Evolutionary conservation across 176 grass and related monocot genomes (phyloP).

Genomic region (Alloteropsis semialata): DNA sequence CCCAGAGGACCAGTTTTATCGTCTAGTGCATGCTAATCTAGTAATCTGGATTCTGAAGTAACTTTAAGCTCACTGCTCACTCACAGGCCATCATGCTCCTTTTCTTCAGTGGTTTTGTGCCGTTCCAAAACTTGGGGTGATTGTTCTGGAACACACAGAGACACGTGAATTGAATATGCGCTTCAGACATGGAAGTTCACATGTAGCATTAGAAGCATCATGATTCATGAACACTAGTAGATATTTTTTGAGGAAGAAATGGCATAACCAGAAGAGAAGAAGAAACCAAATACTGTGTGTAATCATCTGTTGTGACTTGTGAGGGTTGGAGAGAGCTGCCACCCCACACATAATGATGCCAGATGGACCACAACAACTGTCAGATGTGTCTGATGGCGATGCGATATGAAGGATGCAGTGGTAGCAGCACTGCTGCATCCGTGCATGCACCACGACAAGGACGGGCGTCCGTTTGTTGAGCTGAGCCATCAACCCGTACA

Average conservation of each 20-base stretch:
- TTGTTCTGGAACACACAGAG: neutral
- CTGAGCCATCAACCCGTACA: neutral
- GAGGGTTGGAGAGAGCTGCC: neutral
- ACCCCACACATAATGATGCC: neutral
- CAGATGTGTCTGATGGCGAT: constrained; percentile 25
- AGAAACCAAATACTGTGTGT: neutral
- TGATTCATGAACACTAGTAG: neutral
- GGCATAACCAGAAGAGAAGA: neutral
- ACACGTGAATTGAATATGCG: neutral
- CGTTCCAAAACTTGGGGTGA: neutral
- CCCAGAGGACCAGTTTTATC: neutral
- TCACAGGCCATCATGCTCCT: neutral
- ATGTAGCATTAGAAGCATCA: neutral
- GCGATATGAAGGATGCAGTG: neutral
- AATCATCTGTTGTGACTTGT: neutral
- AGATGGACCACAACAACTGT: constrained; percentile 19
- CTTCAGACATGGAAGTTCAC: neutral
- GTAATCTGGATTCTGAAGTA: constrained; percentile 12
- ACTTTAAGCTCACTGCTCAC: neutral
- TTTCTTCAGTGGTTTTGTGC: neutral
- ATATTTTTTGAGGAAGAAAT: neutral
- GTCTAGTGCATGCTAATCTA: neutral
- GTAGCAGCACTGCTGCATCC: neutral
- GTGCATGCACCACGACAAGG: constrained; percentile 15
- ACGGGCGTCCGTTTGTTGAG: constrained; percentile 9